A percentile compares a stretch with the other conserved stretches of the same genome.
Evolutionary conservation across 1,139 yeast genomes (phyloP).

Genomic region (Geotrichum australiense): DNA sequence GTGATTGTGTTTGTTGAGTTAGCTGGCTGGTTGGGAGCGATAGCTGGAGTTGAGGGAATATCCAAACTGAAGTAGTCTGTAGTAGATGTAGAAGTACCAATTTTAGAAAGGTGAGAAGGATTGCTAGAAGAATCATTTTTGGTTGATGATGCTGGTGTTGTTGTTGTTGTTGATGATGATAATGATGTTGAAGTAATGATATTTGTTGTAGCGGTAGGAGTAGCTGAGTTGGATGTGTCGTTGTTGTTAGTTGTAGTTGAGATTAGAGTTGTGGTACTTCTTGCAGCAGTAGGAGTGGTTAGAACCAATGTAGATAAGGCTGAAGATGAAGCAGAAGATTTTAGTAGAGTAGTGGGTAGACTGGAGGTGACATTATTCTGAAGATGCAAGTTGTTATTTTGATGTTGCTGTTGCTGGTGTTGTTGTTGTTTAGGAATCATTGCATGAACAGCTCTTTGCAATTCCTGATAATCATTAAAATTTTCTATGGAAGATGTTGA

Average conservation of each 20-base stretch:
- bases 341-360: slow-evolving; percentile 3
- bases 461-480: slow-evolving; percentile 10
- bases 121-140: background rate
- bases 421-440: slow-evolving; percentile 8
- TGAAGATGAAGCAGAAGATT: slow-evolving; percentile 4
- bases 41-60: background rate
- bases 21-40: background rate
- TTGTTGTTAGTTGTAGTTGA: background rate
- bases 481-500: slow-evolving; percentile 9
- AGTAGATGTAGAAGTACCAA: background rate
- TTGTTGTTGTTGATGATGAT: background rate
- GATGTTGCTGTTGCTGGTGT: background rate
- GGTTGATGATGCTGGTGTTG: no score
- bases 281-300: slow-evolving; percentile 7
- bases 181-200: background rate
- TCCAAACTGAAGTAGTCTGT: background rate
- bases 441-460: slow-evolving; percentile 14
- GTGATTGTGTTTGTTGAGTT: background rate
- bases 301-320: slow-evolving; percentile 14
- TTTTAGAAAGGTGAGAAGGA: no score
- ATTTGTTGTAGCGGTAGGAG: background rate
- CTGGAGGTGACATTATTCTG: background rate
- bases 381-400: background rate
- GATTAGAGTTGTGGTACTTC: slow-evolving; percentile 9
- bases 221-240: background rate